Conservation (phyloP, 495 filamentous ascomycete species). For the Xanthoparmelia taractica region DNA sequence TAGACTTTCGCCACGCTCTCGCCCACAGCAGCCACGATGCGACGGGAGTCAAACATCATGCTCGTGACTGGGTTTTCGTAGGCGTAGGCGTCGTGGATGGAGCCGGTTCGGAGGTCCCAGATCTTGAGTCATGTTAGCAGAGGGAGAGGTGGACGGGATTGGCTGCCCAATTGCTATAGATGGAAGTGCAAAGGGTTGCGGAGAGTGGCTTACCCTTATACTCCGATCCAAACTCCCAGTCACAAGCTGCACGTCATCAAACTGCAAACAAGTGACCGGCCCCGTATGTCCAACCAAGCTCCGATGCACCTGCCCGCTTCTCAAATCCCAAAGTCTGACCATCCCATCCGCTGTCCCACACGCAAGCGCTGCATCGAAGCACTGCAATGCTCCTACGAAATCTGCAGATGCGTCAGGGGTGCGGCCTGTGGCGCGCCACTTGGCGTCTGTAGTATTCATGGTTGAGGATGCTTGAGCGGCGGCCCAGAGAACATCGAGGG, state of each 20-base stretch:
- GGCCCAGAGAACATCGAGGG: slow-evolving; percentile 97
- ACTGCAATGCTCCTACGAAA: slow-evolving; percentile 92
- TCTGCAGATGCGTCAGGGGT: slow-evolving; percentile 64
- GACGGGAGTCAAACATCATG: slow-evolving; percentile 94
- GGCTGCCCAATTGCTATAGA: background rate
- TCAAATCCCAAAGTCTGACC: slow-evolving; percentile 94
- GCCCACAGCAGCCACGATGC: slow-evolving; percentile 84
- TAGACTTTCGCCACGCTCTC: slow-evolving; percentile 95
- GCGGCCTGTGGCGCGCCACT: slow-evolving; percentile 49
- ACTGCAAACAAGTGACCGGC: slow-evolving; percentile 89
- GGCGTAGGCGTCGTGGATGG: slow-evolving; percentile 92
- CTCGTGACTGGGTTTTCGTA: slow-evolving; percentile 89
- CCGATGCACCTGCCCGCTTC: slow-evolving; percentile 91
- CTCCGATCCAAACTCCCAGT: slow-evolving; percentile 91
- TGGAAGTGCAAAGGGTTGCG: background rate
- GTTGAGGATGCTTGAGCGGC: slow-evolving; percentile 80
- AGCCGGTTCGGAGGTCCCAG: slow-evolving; percentile 95
- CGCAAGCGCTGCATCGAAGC: slow-evolving; percentile 94
- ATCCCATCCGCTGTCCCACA: slow-evolving; percentile 97
- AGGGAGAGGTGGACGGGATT: background rate
- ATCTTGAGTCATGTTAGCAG: slow-evolving; percentile 52
- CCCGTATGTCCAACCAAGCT: slow-evolving; percentile 96
- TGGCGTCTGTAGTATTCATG: slow-evolving; percentile 44
- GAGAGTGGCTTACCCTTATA: slow-evolving; percentile 64
- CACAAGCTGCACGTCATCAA: slow-evolving; percentile 91